Percentiles rank a stretch among this genome's conserved stretches.
Evolutionary conservation across 768 basidiomycete genomes (phyloP).

Genomic region (Hygrophorus pudorinus): DNA sequence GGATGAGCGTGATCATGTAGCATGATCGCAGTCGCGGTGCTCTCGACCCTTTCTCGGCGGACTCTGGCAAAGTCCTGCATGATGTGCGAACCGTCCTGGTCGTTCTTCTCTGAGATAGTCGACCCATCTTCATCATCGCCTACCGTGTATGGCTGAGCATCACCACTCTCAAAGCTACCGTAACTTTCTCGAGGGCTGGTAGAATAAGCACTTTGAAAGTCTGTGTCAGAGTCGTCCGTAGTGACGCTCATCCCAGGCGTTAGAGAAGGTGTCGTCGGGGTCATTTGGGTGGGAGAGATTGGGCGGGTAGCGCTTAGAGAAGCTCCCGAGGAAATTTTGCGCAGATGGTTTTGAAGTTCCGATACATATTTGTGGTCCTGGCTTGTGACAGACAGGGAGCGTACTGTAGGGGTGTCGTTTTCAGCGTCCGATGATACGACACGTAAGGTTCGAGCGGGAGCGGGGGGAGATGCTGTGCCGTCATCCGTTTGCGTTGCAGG

Average conservation of each 20-base stretch:
- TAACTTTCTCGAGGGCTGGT: slow-evolving; percentile 63
- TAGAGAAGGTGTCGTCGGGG: slow-evolving; percentile 26
- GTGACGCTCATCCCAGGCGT: slow-evolving; percentile 25
- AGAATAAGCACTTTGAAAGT: slow-evolving; percentile 84
- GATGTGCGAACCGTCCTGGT: slow-evolving; percentile 17
- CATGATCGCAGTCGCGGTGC: slow-evolving; percentile 36
- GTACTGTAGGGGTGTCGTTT: slow-evolving; percentile 30
- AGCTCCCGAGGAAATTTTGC: slow-evolving; percentile 10
- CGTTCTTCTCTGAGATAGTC: slow-evolving; percentile 12
- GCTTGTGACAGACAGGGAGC: slow-evolving; percentile 26
- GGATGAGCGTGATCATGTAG: slow-evolving; percentile 18
- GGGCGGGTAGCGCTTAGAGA: slow-evolving; percentile 20
- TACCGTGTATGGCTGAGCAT: slow-evolving; percentile 19
- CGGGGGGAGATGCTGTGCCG: slow-evolving; percentile 17
- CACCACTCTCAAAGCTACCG: slow-evolving; percentile 33
- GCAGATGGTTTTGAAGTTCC: not conserved
- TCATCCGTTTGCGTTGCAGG: slow-evolving; percentile 18
- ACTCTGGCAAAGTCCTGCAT: slow-evolving; percentile 23
- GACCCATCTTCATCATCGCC: slow-evolving; percentile 9
- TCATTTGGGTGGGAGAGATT: slow-evolving; percentile 10
- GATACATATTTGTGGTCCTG: slow-evolving; percentile 20
- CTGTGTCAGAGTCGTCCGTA: slow-evolving; percentile 73
- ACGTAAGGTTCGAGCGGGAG: slow-evolving; percentile 18
- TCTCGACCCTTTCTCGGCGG: slow-evolving; percentile 47
- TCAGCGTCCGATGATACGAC: slow-evolving; percentile 24